phyloP scores from a whole-genome alignment of 768 basidiomycete genomes.

The Trametes maxima region DNA sequence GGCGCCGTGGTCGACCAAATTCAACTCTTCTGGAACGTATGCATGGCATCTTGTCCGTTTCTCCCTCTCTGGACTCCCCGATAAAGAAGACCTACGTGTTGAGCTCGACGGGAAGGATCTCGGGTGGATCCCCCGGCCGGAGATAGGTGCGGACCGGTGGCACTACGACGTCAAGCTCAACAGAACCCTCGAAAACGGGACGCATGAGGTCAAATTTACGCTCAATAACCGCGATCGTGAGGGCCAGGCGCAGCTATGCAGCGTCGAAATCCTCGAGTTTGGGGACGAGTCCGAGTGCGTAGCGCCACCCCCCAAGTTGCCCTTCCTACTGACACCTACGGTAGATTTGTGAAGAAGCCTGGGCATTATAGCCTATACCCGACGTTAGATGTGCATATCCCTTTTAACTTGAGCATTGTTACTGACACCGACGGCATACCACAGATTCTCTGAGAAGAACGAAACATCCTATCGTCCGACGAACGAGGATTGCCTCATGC shows the following conservation, averaged over 20 bases:
- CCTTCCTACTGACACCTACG: not conserved
- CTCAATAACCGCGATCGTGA: constrained; percentile 51
- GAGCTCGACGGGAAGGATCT: constrained; percentile 65
- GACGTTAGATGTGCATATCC: constrained; percentile 50
- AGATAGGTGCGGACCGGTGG: constrained; percentile 73
- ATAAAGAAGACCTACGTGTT: constrained; percentile 52
- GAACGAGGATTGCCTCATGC: constrained; percentile 84
- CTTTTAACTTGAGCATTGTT: not conserved
- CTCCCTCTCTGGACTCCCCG: constrained; percentile 72
- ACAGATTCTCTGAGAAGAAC: constrained; percentile 65
- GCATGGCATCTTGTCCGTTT: constrained; percentile 63
- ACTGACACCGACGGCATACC: not conserved
- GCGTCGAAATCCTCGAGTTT: constrained; percentile 72
- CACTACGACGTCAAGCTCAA: constrained; percentile 64
- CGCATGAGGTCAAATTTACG: constrained; percentile 61
- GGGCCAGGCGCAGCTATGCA: constrained; percentile 72
- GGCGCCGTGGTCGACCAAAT: constrained; percentile 57
- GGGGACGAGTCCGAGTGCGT: constrained; percentile 63
- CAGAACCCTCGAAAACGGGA: constrained; percentile 46
- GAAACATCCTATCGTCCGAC: constrained; percentile 77
- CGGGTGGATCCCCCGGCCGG: constrained; percentile 56
- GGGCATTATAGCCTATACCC: constrained; percentile 72
- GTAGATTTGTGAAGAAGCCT: constrained; percentile 59
- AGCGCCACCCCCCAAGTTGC: not conserved
- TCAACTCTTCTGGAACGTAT: constrained; percentile 66